These are phyloP conservation scores for Aspergillus sp. DNA, from an alignment of 2,329 filamentous ascomycete genomes.

Conservation along the genomic window DNA sequence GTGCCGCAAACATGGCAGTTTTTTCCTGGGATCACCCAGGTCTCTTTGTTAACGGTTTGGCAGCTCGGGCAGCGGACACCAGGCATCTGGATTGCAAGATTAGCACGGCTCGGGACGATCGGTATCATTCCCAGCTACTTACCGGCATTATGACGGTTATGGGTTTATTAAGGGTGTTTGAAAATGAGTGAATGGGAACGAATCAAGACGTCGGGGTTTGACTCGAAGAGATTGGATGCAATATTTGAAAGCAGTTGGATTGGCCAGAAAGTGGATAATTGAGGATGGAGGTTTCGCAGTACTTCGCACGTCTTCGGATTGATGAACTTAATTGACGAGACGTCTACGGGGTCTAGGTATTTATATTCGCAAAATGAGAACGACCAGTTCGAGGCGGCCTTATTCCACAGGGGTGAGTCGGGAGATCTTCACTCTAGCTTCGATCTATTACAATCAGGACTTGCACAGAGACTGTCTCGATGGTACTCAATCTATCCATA, in stretches of 20 bases:
- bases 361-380: slow-evolving; percentile 2
- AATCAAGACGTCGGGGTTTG: neutral
- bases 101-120: neutral
- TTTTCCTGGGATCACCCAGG: slow-evolving; percentile 43
- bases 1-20: slow-evolving; percentile 38
- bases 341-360: neutral
- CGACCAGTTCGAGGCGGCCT: slow-evolving; percentile 2
- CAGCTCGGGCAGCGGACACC: slow-evolving; percentile 39
- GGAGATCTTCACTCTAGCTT: slow-evolving; percentile 18
- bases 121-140: neutral
- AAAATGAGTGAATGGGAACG: neutral
- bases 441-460: slow-evolving; percentile 14
- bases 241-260: neutral
- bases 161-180: neutral
- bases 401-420: slow-evolving; percentile 7
- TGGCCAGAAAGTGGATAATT: neutral
- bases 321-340: slow-evolving; percentile 10
- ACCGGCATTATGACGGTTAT: slow-evolving; percentile 6
- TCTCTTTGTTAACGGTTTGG: slow-evolving; percentile 27
- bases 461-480: slow-evolving; percentile 1
- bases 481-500: slow-evolving; percentile 16
- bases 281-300: neutral
- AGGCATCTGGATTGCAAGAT: slow-evolving; percentile 31
- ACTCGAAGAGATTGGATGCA: neutral
- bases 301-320: slow-evolving; percentile 3